Conservation (phyloP, 1,284 basidiomycete species). For the Waitea zeae region DNA sequence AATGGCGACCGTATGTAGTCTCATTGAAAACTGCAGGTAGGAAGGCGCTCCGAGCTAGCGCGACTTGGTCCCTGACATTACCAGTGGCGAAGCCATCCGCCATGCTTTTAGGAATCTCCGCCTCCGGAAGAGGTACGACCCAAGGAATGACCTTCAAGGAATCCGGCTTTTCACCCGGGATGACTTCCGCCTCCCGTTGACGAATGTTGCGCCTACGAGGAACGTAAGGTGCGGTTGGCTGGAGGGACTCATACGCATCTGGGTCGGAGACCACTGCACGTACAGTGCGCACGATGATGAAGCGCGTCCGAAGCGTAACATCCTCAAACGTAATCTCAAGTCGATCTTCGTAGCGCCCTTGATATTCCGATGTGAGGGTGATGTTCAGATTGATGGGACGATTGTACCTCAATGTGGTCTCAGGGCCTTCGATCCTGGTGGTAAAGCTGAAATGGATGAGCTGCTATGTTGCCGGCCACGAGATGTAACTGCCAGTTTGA, state of each 20-base stretch:
- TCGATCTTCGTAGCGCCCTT: conserved; percentile 28
- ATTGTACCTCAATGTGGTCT: conserved; percentile 11
- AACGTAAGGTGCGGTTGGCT: conserved; percentile 30
- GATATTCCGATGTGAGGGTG: conserved; percentile 16
- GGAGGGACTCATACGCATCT: conserved; percentile 30
- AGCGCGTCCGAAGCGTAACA: conserved; percentile 11
- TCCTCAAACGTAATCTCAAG: conserved; percentile 19
- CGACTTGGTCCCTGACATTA: not conserved
- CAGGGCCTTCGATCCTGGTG: conserved; percentile 7
- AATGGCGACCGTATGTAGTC: conserved; percentile 9
- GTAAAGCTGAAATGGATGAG: conserved; percentile 16
- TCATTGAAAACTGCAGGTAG: not conserved
- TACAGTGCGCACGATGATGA: conserved; percentile 17
- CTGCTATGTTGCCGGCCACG: conserved; percentile 13
- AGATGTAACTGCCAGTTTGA: conserved; percentile 18
- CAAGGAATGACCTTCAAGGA: conserved; percentile 14
- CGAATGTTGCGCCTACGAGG: conserved; percentile 21
- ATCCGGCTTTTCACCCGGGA: conserved; percentile 26
- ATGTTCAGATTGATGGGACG: conserved; percentile 15
- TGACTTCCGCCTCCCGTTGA: conserved; percentile 18
- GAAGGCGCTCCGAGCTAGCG: not conserved
- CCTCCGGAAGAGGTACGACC: conserved; percentile 9
- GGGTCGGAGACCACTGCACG: conserved; percentile 17
- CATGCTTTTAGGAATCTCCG: conserved; percentile 9
- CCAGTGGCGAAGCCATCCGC: not conserved